Evolutionary conservation across 73 alveolate genomes (phyloP), one percentile per base, ranked within the genome.

Genomic region (Paramecium sexaurelia): DNA sequence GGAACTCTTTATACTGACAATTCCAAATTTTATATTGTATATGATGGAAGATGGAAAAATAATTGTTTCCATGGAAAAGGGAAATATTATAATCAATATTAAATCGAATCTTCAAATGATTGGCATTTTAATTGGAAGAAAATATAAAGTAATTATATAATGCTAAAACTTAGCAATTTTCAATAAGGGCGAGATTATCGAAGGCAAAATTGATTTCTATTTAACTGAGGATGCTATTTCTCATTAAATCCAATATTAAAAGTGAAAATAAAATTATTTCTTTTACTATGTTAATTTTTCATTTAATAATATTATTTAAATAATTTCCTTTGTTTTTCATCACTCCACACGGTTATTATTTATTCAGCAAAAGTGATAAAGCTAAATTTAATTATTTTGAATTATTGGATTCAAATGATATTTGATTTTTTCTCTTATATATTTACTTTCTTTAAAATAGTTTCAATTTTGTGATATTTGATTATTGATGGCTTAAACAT

Each of bases 31-130:
- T 33, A 37, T 13, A 67, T 15, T n/a, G 57, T 67, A 2, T 67
- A 19, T 19, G 55, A 67, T 8, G 85, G 85, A 5, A 33, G 55
- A n/a, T 67, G 85, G 85, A 67, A 19, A 19, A 19, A 67, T 26
- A 67, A 67, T 67, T 3, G 55, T 37, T 67, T 67, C 19, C 45
- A 67, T 67, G 85, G 85, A 10, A 61, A 61, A 13, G 84, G 84
- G 22, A 43, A 11, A 43, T 51, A 51, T 11, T 51, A 15, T 6
- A 51, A 51, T 1, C 17, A 51, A 17, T 51, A 51, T 51, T 51
- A 51, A 10, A 51, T 51, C 4, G 66, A 51, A 51, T 17, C 66
- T 51, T 51, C 29, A 5, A 51, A n/a, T 51, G 66, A 51, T 51
- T 51, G 66, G 66, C 66, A 51, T 51, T 51, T 51, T 2, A 51